Evolutionary conservation across 2,329 filamentous ascomycete genomes (phyloP).

Genomic region (Huntiella decipiens): DNA sequence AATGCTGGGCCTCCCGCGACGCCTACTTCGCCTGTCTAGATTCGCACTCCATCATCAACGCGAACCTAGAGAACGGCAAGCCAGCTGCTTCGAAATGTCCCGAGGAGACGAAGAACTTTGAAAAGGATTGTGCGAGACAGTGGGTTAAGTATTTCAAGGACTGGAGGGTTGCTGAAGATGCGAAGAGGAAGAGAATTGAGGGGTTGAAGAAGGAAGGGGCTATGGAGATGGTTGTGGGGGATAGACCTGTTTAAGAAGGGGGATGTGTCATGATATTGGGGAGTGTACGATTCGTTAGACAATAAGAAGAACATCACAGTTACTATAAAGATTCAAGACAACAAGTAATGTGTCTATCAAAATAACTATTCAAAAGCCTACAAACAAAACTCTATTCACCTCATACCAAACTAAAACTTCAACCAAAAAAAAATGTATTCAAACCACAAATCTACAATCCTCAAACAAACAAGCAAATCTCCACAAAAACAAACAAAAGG

Average conservation of each 20-base stretch:
- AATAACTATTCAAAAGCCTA: too few species aligned
- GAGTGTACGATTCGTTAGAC: too few species aligned
- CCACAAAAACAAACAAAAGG: background rate
- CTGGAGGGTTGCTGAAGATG: conserved; percentile 76
- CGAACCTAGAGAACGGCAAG: conserved; percentile 18
- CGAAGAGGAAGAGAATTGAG: conserved; percentile 63
- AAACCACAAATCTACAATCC: background rate
- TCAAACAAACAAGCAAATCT: background rate
- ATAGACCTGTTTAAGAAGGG: background rate
- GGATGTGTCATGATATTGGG: background rate
- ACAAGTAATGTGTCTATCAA: too few species aligned
- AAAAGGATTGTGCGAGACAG: conserved; percentile 67
- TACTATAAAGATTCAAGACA: too few species aligned
- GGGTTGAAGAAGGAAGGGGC: conserved; percentile 58
- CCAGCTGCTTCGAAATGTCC: conserved; percentile 23
- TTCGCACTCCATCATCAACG: conserved; percentile 59
- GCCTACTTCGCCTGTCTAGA: conserved; percentile 78
- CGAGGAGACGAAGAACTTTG: conserved; percentile 38
- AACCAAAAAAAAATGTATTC: conserved; percentile 1
- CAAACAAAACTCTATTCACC: background rate
- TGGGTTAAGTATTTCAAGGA: conserved; percentile 99
- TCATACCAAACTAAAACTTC: background rate
- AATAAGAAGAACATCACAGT: too few species aligned
- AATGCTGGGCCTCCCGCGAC: conserved; percentile 84
- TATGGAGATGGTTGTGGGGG: conserved; percentile 13